Evolutionary conservation across 306 rosid genomes (phyloP).

Genomic region (Glycine soja): DNA sequence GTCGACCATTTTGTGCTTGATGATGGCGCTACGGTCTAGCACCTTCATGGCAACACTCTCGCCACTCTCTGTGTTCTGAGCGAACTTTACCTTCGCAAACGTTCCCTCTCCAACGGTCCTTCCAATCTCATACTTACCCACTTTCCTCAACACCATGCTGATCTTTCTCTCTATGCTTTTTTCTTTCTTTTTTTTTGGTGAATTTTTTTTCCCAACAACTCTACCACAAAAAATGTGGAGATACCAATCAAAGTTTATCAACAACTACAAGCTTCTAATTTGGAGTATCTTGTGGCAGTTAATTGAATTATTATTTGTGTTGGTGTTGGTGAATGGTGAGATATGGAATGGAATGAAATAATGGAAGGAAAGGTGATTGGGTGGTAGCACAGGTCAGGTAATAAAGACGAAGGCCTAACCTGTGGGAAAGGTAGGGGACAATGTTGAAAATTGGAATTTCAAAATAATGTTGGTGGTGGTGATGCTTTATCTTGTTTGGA

Average conservation of each 20-base stretch:
- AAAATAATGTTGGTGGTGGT: not conserved
- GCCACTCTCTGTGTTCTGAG: slow-evolving; percentile 89
- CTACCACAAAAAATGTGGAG: too few relatives aligned
- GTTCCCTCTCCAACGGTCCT: slow-evolving; percentile 92
- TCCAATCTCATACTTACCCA: slow-evolving; percentile 89
- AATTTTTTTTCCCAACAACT: too few relatives aligned
- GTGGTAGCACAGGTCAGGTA: not conserved
- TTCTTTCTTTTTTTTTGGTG: too few relatives aligned
- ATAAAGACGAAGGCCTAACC: not conserved
- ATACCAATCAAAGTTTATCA: too few relatives aligned
- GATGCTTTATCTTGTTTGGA: not conserved
- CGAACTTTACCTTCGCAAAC: slow-evolving; percentile 89
- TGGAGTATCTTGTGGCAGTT: too few relatives aligned
- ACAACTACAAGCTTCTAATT: not conserved
- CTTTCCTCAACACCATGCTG: slow-evolving; percentile 85
- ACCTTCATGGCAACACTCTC: slow-evolving; percentile 95
- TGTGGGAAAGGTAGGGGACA: slow-evolving; percentile 9
- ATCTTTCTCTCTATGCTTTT: not conserved
- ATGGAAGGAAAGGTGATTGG: not conserved
- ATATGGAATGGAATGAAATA: not conserved
- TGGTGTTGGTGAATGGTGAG: not conserved
- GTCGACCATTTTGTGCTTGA: slow-evolving; percentile 94
- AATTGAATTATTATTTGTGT: not conserved
- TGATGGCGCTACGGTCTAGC: slow-evolving; percentile 81
- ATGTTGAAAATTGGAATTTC: slow-evolving; percentile 1